Percentiles rank a stretch among this genome's conserved stretches.
Evolutionary conservation across 2,329 filamentous ascomycete species (phyloP).

Genomic region (Aspergillus sp.): DNA sequence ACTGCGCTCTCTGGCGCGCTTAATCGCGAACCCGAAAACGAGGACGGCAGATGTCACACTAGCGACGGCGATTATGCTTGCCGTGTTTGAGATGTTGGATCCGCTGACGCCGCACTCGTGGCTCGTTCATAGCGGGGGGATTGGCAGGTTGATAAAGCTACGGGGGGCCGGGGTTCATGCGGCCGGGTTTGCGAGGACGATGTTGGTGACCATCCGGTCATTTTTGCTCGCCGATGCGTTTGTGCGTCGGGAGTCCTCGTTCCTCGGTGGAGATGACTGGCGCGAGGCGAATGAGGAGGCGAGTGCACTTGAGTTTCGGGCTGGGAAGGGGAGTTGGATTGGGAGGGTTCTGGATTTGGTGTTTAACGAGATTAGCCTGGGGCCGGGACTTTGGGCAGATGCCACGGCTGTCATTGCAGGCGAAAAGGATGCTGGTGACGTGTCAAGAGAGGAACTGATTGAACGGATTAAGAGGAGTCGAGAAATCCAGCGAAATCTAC

Average conservation of each 20-base stretch:
- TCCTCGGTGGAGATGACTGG: slow-evolving; percentile 20
- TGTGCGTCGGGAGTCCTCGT: slow-evolving; percentile 17
- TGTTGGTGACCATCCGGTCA: slow-evolving; percentile 20
- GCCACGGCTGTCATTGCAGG: slow-evolving; percentile 13
- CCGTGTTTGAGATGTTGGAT: slow-evolving; percentile 21
- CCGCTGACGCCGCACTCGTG: slow-evolving; percentile 15
- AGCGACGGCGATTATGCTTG: slow-evolving; percentile 18
- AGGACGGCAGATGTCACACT: slow-evolving; percentile 17
- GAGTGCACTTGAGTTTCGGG: slow-evolving; percentile 7
- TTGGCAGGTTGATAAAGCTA: slow-evolving; percentile 14
- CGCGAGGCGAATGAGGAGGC: slow-evolving; percentile 13
- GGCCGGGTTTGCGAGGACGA: slow-evolving; percentile 18
- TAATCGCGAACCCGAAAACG: slow-evolving; percentile 12
- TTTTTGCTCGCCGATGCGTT: slow-evolving; percentile 22
- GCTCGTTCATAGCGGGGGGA: slow-evolving; percentile 22
- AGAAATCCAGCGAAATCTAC: slow-evolving; percentile 8
- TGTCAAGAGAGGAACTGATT: slow-evolving; percentile 3
- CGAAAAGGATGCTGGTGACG: not conserved
- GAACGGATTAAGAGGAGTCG: slow-evolving; percentile 14
- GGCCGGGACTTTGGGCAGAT: slow-evolving; percentile 18
- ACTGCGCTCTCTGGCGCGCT: slow-evolving; percentile 9
- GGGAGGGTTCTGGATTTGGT: slow-evolving; percentile 18
- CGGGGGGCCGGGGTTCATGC: slow-evolving; percentile 18
- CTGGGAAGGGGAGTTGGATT: slow-evolving; percentile 14
- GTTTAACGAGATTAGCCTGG: slow-evolving; percentile 20